phyloP scores from a whole-genome alignment of 352 stramenopile genomes.

The Halophytophthora polymorphica region DNA sequence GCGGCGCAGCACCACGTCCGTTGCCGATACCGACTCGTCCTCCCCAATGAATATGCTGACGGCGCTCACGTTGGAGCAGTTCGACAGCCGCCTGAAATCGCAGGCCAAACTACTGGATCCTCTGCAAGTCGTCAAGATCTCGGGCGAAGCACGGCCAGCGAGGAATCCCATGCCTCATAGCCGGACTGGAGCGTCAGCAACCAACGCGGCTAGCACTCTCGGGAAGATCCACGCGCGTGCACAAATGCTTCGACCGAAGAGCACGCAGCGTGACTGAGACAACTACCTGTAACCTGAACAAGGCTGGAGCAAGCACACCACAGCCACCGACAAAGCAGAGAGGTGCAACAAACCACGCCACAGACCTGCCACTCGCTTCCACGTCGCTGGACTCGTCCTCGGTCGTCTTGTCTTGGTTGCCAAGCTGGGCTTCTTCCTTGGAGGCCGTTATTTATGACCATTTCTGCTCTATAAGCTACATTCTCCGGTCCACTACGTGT shows the following conservation, averaged over 20 bases:
- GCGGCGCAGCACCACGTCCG: slow-evolving; percentile 7
- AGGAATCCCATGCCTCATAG: slow-evolving; percentile 11
- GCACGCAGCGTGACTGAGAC: slow-evolving; percentile 11
- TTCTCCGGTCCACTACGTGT: no score
- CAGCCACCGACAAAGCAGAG: neutral
- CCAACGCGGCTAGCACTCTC: slow-evolving; percentile 15
- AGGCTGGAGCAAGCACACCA: neutral
- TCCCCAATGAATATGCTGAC: slow-evolving; percentile 30
- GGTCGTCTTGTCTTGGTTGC: no score
- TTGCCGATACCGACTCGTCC: slow-evolving; percentile 19
- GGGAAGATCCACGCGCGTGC: slow-evolving; percentile 55
- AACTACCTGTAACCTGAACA: slow-evolving; percentile 1
- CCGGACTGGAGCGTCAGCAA: slow-evolving; percentile 12
- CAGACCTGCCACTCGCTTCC: no score
- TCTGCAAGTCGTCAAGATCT: slow-evolving; percentile 44
- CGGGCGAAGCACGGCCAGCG: slow-evolving; percentile 15
- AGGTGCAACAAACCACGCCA: no score
- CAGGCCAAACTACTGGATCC: slow-evolving; percentile 57
- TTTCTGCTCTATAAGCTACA: no score
- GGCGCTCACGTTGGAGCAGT: slow-evolving; percentile 27
- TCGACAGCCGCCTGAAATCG: slow-evolving; percentile 41
- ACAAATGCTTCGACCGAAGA: slow-evolving; percentile 55
- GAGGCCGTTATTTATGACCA: no score
- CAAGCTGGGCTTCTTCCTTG: no score
- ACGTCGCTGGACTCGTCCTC: no score